Base-by-base conservation (phyloP, 306 rosid species). In the Malus domestica region DNA sequence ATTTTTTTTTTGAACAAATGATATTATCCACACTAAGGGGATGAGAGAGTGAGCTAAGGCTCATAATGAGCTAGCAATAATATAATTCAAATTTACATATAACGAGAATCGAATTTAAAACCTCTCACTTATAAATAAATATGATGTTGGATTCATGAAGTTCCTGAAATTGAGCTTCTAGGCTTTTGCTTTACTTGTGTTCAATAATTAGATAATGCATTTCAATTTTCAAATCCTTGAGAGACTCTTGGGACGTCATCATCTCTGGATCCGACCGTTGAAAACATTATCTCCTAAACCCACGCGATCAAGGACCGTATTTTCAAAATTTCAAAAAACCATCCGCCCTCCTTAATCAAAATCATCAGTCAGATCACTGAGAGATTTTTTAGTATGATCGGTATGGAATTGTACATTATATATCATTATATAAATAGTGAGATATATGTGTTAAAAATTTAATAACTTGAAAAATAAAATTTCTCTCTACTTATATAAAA, bases 341-440 rank as follows among this genome's bases (percentile, higher is more conserved):
- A 1, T 14, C 10, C 4, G 5, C 9, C 4, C 29, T 6, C 29
- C 20, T 35, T 61, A 13, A 5, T 13, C 66, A 49, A 15, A 49
- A 1, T n/a, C 27, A 57, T 8, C 23, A 8, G 25, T 19, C 2
- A 33, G 8, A 5, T 33, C 0, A 5, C 6, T 25, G 27, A 7
- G 0, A 1, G 42, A 38, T 7, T 38, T 38, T 38, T 38, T 0
- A 38, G 0, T 38, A 2, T 7, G 10, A 38, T 6, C 0, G 8
- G 0, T 38, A 38, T 0, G 0, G 0, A 6, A 0, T 38, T 2
- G 0, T 38, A 38, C 2, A 38, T 0, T 8, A 38, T 0, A 0
- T 38, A 0, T 38, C 0, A 38, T 0, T 38, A 38, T 38, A 33
- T 7, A 33, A 33, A 33, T 33, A 1, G 1, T 33, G 0, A 0